These are phyloP conservation scores for Fusarium globosum DNA, from an alignment of 2,329 filamentous ascomycete species.

Conservation along the genomic window DNA sequence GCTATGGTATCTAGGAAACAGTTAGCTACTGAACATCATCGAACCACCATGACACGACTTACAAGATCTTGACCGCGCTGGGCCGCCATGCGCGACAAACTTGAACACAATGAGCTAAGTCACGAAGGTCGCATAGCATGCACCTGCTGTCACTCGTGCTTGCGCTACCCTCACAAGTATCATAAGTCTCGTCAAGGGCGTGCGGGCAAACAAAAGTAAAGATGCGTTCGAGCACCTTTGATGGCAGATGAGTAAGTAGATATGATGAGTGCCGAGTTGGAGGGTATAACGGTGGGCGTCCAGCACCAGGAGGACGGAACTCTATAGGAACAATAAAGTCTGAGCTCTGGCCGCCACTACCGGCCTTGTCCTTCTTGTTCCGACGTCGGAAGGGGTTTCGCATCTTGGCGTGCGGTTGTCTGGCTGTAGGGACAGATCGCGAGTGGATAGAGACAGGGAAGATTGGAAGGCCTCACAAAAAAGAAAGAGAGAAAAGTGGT, in stretches of 20 bases:
- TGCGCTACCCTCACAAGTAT: constrained; percentile 83
- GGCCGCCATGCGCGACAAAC: constrained; percentile 78
- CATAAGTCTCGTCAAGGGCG: constrained; percentile 78
- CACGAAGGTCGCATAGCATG: constrained; percentile 93
- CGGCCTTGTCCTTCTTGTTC: constrained; percentile 51
- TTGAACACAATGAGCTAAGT: constrained; percentile 82
- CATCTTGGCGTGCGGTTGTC: constrained; percentile 45
- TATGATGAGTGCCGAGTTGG: constrained; percentile 56
- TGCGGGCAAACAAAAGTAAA: constrained; percentile 89
- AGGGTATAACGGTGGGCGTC: constrained; percentile 47
- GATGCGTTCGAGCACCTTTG: constrained; percentile 78
- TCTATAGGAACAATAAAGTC: constrained; percentile 45
- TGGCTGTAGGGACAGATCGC: constrained; percentile 6
- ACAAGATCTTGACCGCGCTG: constrained; percentile 68
- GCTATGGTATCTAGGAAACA: constrained; percentile 76
- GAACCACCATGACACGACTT: constrained; percentile 52
- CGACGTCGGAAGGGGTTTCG: constrained; percentile 53
- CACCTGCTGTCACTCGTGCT: constrained; percentile 75
- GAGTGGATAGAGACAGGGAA: constrained; percentile 9
- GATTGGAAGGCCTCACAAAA: constrained; percentile 1
- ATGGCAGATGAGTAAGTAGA: constrained; percentile 68
- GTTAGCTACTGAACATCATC: constrained; percentile 22
- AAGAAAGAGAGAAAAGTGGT: not conserved
- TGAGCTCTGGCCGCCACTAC: constrained; percentile 38
- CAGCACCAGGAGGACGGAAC: constrained; percentile 43